Evolutionary conservation across 768 basidiomycete genomes (phyloP), one percentile per base, ranked within the genome.

Genomic region (Trametes villosa): DNA sequence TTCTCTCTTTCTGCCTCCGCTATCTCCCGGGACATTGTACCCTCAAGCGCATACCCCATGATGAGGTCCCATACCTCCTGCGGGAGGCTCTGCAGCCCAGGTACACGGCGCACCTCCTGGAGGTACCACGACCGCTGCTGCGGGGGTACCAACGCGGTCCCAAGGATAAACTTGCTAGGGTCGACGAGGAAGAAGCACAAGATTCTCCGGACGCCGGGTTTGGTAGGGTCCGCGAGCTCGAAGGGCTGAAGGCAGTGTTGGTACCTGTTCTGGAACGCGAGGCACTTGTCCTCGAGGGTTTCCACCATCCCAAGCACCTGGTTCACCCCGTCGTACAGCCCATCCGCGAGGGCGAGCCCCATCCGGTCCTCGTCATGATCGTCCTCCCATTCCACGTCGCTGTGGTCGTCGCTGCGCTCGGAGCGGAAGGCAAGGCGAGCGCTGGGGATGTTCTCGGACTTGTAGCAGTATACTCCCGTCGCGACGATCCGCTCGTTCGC

Each of bases 181-280:
- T 78, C 74, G 53, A 77, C 72, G 49, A 78, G 73, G 67, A 75
- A 75, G 40, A 78, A 63, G 3, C 70, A 70, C 31, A 78, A 62
- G 26, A 78, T 78, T 60, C 75, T 79, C 30, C 76, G 70, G 53
- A 75, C 69, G 7, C 77, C 78, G 0, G 75, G 75, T 56, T 70
- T 70, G n/a, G 71, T 64, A 1, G 58, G 53, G 57, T 79, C 75
- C 15, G 41, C 51, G 27, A 78, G 71, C 33, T 66, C 52, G 64
- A 79, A 79, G 8, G 76, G 68, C 27, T 68, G 65, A n/a, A 78
- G 72, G n/a, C 65, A 67, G 62, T 78, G 75, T 51, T 78, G 77
- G 57, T 73, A 76, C 12, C 73, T 59, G 62, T 78, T 77, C 20
- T 75, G 77, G 64, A 77, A 78, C 8, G 71, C 71, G 29, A 78